These are phyloP conservation scores for Rostrohypoxylon terebratum DNA, from an alignment of 495 filamentous ascomycete species.

Conservation along the genomic window DNA sequence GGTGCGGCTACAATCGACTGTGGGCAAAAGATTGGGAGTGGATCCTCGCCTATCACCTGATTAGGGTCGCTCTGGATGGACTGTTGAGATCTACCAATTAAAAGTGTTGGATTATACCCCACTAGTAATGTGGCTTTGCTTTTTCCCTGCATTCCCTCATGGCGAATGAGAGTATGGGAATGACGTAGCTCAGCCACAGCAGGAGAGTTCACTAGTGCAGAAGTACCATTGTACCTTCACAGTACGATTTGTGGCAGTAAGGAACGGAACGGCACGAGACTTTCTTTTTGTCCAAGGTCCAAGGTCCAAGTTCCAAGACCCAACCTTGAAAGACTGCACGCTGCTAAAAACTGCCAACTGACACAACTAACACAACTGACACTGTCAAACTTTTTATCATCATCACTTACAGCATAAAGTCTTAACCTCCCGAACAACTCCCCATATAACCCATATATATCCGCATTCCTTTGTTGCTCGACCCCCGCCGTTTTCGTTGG, in stretches of 20 bases:
- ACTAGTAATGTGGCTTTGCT: constrained; percentile 29
- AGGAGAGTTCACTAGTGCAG: neutral
- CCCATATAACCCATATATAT: constrained; percentile 8
- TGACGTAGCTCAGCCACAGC: constrained; percentile 47
- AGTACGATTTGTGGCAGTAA: constrained; percentile 11
- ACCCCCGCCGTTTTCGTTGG: constrained; percentile 31
- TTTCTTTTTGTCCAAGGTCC: constrained; percentile 41
- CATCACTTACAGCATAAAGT: constrained; percentile 27
- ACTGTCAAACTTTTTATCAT: constrained; percentile 38
- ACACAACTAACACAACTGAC: neutral
- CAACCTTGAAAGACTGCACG: neutral
- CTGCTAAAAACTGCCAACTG: neutral
- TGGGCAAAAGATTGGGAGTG: constrained; percentile 34
- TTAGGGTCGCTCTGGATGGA: constrained; percentile 43
- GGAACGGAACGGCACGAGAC: constrained; percentile 45
- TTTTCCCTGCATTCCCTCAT: neutral
- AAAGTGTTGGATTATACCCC: neutral
- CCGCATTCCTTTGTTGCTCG: constrained; percentile 36
- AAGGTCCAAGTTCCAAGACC: too few species aligned
- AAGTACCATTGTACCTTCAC: constrained; percentile 23
- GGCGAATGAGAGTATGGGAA: constrained; percentile 35
- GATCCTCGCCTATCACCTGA: constrained; percentile 48
- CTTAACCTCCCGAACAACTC: constrained; percentile 1
- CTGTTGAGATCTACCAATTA: constrained; percentile 29
- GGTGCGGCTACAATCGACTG: constrained; percentile 38